Percentiles rank a stretch among this genome's conserved stretches.
These are phyloP conservation scores for Lumnitzera littorea DNA, from an alignment of 345 rosid genomes.

Conservation along the genomic window DNA sequence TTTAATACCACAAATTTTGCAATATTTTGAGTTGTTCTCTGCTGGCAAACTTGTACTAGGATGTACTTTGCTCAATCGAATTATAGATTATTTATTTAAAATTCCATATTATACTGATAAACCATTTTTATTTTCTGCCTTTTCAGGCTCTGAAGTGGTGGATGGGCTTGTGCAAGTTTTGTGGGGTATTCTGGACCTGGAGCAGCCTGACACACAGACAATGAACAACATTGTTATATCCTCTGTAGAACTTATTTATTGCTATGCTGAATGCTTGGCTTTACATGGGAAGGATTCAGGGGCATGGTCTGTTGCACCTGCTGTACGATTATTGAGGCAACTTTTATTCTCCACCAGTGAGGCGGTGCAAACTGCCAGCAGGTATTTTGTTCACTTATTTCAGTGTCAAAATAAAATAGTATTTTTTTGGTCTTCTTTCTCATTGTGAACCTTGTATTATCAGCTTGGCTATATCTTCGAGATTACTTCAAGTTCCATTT, in stretches of 20 bases:
- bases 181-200: conserved; percentile 96
- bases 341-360: conserved; percentile 71
- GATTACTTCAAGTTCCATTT: conserved; percentile 98
- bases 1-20: no score
- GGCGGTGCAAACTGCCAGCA: conserved; percentile 96
- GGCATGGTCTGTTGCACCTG: conserved; percentile 73
- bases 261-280: conserved; percentile 94
- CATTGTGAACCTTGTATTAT: conserved; percentile 10
- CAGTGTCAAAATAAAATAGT: neutral
- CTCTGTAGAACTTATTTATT: conserved; percentile 85
- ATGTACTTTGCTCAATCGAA: no score
- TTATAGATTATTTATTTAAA: neutral
- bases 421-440: conserved; percentile 8
- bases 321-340: conserved; percentile 72
- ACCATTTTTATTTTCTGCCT: conserved; percentile 14
- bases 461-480: conserved; percentile 98
- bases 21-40: no score
- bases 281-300: conserved; percentile 64
- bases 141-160: conserved; percentile 76
- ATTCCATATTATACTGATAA: neutral
- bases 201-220: conserved; percentile 86
- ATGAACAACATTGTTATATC: conserved; percentile 86
- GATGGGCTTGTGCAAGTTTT: conserved; percentile 91
- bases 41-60: no score
- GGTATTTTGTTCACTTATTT: conserved; percentile 30